Percentiles rank a stretch among this genome's conserved stretches.
These are phyloP conservation scores for Epicoccum sorghinum DNA, from an alignment of 2,329 filamentous ascomycete species.

Conservation along the genomic window DNA sequence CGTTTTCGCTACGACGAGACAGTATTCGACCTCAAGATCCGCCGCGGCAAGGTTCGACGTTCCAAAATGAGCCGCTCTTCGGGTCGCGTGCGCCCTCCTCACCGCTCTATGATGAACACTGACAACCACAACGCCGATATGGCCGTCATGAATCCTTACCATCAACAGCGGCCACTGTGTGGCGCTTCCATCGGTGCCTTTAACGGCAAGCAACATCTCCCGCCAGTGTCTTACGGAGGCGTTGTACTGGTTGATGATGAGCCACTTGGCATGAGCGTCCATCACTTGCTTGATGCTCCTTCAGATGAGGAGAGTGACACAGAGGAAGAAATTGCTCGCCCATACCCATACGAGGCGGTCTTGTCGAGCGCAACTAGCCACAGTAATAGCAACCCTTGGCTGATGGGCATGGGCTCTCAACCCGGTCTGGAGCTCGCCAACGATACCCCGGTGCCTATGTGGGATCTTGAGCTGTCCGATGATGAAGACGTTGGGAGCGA, in stretches of 20 bases:
- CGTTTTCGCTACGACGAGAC: conserved; percentile 71
- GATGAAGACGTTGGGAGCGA: conserved; percentile 56
- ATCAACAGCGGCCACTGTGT: conserved; percentile 78
- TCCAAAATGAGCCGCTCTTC: conserved; percentile 58
- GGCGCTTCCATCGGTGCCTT: conserved; percentile 94
- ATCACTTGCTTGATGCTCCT: conserved; percentile 84
- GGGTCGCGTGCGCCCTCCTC: conserved; percentile 39
- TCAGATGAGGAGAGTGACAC: conserved; percentile 58
- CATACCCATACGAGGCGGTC: conserved; percentile 33
- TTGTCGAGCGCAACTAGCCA: conserved; percentile 52
- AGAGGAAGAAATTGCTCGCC: conserved; percentile 44
- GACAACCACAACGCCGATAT: conserved; percentile 46
- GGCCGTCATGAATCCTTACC: conserved; percentile 69
- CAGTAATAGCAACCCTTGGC: conserved; percentile 39
- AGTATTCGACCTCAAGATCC: conserved; percentile 72
- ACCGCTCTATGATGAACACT: conserved; percentile 50
- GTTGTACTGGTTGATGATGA: conserved; percentile 83
- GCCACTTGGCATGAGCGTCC: conserved; percentile 92
- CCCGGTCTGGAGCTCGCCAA: conserved; percentile 40
- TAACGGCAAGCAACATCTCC: conserved; percentile 81
- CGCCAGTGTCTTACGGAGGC: conserved; percentile 89
- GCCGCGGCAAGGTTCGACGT: conserved; percentile 69
- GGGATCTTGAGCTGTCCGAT: conserved; percentile 60
- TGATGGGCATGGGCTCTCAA: conserved; percentile 46
- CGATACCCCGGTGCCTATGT: conserved; percentile 37